Evolutionary conservation across 331 rosid genomes (phyloP).

Genomic region (Rhamnella rubrinervis): DNA sequence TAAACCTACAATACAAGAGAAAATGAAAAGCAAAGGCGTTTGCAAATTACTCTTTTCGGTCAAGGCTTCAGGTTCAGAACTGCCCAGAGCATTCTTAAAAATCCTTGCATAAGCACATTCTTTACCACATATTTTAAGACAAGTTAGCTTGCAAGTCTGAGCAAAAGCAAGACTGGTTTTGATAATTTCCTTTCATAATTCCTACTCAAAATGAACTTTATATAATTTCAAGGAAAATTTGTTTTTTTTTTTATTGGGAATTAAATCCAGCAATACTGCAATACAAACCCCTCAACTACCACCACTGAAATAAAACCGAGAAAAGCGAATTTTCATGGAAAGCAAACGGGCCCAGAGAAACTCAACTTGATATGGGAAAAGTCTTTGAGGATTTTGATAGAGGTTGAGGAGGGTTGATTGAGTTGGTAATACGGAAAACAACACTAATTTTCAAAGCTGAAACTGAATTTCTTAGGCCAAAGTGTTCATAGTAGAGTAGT

Average conservation of each 20-base stretch:
- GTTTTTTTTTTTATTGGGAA: no score
- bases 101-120: constrained; percentile 68
- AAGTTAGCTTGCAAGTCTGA: no score
- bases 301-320: background rate
- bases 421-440: no score
- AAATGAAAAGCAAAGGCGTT: background rate
- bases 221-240: no score
- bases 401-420: constrained; percentile 39
- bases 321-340: background rate
- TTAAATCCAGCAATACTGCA: background rate
- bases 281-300: background rate
- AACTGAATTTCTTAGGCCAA: no score
- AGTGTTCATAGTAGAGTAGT: no score
- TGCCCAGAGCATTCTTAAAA: constrained; percentile 53
- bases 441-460: no score
- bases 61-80: constrained; percentile 58
- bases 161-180: no score
- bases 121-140: no score
- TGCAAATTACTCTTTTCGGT: constrained; percentile 47
- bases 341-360: background rate
- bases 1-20: background rate
- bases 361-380: constrained; percentile 72
- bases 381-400: constrained; percentile 67
- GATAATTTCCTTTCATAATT: no score
- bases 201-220: no score